Conservation (phyloP, 1,284 basidiomycete species). For the Mrakiaceae sp. region DNA sequence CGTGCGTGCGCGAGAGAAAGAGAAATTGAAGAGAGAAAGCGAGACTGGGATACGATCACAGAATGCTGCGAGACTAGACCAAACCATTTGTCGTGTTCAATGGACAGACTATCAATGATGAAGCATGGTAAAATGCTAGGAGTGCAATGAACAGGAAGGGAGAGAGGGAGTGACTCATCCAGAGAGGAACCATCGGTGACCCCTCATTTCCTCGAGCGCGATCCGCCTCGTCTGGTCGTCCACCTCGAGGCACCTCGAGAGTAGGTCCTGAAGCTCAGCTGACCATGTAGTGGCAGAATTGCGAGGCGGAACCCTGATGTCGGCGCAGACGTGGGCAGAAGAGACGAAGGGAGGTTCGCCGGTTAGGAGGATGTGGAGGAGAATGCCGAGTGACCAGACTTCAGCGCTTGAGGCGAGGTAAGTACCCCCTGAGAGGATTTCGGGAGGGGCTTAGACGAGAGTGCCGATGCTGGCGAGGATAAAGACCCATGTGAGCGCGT, state of each 20-base stretch:
- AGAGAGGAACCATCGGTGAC: slow-evolving; percentile 56
- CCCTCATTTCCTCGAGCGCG: slow-evolving; percentile 58
- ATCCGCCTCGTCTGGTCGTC: slow-evolving; percentile 56
- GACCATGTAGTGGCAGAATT: slow-evolving; percentile 28
- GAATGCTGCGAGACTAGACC: too few species aligned
- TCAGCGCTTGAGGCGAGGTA: slow-evolving; percentile 62
- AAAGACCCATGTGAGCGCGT: background rate
- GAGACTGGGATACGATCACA: too few species aligned
- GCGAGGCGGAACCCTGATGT: slow-evolving; percentile 30
- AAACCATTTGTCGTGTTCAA: too few species aligned
- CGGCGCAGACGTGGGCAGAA: slow-evolving; percentile 50
- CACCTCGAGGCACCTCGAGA: slow-evolving; percentile 61
- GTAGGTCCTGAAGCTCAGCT: slow-evolving; percentile 42
- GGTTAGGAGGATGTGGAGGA: slow-evolving; percentile 73
- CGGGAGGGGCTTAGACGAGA: slow-evolving; percentile 35
- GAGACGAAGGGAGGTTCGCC: slow-evolving; percentile 75
- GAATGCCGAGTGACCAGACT: slow-evolving; percentile 83
- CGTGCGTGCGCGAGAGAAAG: too few species aligned
- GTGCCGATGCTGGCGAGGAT: slow-evolving; percentile 46
- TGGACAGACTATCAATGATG: too few species aligned
- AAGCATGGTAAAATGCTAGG: too few species aligned
- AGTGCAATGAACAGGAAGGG: too few species aligned
- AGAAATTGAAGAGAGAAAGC: too few species aligned
- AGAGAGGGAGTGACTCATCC: too few species aligned
- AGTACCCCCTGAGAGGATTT: slow-evolving; percentile 62